A percentile compares a stretch with the other conserved stretches of the same genome.
Evolutionary conservation across 1,284 basidiomycete species (phyloP).

Genomic region (Rhodotorula sp.): DNA sequence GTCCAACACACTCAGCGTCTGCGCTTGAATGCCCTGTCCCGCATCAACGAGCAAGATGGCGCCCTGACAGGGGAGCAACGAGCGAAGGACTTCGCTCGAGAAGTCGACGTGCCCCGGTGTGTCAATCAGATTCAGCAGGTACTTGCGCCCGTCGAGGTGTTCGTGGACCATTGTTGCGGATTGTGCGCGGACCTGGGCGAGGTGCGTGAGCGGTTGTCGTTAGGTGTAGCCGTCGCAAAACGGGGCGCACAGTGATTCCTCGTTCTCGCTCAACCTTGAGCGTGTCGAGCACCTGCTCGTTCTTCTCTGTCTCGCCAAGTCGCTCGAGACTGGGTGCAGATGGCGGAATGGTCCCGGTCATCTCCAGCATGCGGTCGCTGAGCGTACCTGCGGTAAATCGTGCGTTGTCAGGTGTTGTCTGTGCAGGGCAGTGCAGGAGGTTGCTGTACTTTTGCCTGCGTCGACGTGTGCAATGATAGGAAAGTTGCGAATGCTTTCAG

Average conservation of each 20-base stretch:
- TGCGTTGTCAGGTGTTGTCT: background rate
- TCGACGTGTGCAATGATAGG: slow-evolving; percentile 74
- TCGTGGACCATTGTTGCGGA: slow-evolving; percentile 67
- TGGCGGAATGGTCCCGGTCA: slow-evolving; percentile 71
- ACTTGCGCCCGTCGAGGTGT: slow-evolving; percentile 59
- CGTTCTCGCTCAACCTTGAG: slow-evolving; percentile 94
- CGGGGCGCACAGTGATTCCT: slow-evolving; percentile 83
- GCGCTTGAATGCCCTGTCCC: slow-evolving; percentile 91
- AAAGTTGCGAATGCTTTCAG: slow-evolving; percentile 83
- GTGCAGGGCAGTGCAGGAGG: background rate
- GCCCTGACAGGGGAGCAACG: slow-evolving; percentile 89
- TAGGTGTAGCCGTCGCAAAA: background rate
- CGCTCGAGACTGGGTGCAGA: slow-evolving; percentile 2
- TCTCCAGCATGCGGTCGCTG: slow-evolving; percentile 71
- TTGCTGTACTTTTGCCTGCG: slow-evolving; percentile 71
- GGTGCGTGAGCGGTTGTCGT: background rate
- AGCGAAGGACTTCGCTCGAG: slow-evolving; percentile 92
- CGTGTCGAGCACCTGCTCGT: slow-evolving; percentile 90
- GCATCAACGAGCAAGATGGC: slow-evolving; percentile 89
- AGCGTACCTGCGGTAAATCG: slow-evolving; percentile 59
- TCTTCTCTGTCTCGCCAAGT: slow-evolving; percentile 64
- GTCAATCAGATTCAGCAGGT: slow-evolving; percentile 93
- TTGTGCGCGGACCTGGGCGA: slow-evolving; percentile 19
- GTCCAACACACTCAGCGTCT: slow-evolving; percentile 93
- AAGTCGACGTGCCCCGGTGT: slow-evolving; percentile 98